Conservation (phyloP, 1,139 yeast species). For the Saccharomyces pastorianus region DNA sequence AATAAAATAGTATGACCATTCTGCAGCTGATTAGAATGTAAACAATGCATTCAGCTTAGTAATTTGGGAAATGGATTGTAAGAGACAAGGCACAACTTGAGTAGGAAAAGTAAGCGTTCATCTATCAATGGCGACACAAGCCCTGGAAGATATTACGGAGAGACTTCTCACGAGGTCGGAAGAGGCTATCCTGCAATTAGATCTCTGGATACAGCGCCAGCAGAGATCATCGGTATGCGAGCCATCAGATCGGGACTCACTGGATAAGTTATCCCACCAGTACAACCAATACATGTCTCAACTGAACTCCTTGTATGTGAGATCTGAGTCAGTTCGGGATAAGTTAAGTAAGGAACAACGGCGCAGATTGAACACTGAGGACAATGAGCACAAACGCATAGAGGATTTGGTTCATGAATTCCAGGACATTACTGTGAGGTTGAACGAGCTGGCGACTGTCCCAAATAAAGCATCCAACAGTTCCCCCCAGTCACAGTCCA, state of each 20-base stretch:
- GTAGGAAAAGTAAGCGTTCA: not conserved
- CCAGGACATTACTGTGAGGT: constrained; percentile 19
- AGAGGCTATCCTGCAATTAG: constrained; percentile 26
- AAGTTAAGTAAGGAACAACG: constrained; percentile 11
- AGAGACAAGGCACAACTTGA: not conserved
- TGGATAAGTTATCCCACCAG: constrained; percentile 11
- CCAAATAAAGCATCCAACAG: constrained; percentile 4
- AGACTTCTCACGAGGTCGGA: constrained; percentile 22
- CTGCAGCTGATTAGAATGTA: not conserved
- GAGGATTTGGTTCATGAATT: constrained; percentile 23
- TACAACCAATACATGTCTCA: constrained; percentile 23
- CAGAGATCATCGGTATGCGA: constrained; percentile 11
- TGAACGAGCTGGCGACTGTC: constrained; percentile 19
- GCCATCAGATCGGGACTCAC: constrained; percentile 5
- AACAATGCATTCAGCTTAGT: not conserved
- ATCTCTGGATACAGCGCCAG: constrained; percentile 23
- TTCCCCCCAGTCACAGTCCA: constrained; percentile 16
- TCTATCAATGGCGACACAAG: not conserved
- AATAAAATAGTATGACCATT: not conserved
- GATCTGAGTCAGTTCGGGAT: constrained; percentile 22
- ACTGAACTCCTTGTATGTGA: constrained; percentile 22
- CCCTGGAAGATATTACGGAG: constrained; percentile 21
- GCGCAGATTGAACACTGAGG: constrained; percentile 6
- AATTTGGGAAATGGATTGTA: too few species aligned
- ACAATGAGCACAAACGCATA: constrained; percentile 11